Percentiles rank a stretch among this genome's conserved stretches.
Evolutionary conservation across 352 stramenopile species (phyloP).

Genomic region (Globisporangium emineosum): DNA sequence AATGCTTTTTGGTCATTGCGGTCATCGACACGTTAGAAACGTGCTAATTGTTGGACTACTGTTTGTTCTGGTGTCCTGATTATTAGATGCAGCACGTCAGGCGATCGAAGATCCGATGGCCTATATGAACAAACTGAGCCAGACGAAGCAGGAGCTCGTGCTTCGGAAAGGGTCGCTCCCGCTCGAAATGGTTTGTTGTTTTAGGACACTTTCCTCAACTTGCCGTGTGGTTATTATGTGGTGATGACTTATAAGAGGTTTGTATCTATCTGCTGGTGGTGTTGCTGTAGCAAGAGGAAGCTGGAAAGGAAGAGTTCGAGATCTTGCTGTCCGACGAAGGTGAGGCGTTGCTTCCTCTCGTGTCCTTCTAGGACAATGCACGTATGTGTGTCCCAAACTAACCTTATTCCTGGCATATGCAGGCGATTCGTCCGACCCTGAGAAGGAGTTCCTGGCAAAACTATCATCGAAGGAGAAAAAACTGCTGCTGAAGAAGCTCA

Average conservation of each 20-base stretch:
- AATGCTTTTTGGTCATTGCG: background rate
- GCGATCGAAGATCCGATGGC: conserved; percentile 71
- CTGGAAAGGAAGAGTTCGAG: conserved; percentile 38
- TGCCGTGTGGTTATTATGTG: background rate
- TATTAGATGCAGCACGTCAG: conserved; percentile 64
- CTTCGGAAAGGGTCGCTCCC: conserved; percentile 53
- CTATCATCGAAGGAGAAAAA: conserved; percentile 74
- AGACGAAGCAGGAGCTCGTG: conserved; percentile 59
- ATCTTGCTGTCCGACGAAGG: conserved; percentile 74
- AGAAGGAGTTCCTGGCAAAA: conserved; percentile 47
- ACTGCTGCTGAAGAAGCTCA: conserved; percentile 51
- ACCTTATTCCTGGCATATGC: background rate
- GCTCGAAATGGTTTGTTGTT: conserved; percentile 53
- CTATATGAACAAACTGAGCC: conserved; percentile 47
- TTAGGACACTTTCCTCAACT: background rate
- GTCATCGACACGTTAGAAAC: background rate
- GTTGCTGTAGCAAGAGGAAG: conserved; percentile 22
- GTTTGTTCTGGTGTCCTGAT: background rate
- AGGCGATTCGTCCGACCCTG: conserved; percentile 29
- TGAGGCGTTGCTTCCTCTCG: conserved; percentile 3
- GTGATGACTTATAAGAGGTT: background rate
- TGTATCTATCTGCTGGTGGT: background rate
- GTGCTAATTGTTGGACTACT: background rate
- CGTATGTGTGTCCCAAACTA: background rate
- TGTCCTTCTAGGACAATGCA: too few relatives aligned